Evolutionary conservation across 306 rosid genomes (phyloP), one percentile per base, ranked within the genome.

Genomic region (Quercus rubra): DNA sequence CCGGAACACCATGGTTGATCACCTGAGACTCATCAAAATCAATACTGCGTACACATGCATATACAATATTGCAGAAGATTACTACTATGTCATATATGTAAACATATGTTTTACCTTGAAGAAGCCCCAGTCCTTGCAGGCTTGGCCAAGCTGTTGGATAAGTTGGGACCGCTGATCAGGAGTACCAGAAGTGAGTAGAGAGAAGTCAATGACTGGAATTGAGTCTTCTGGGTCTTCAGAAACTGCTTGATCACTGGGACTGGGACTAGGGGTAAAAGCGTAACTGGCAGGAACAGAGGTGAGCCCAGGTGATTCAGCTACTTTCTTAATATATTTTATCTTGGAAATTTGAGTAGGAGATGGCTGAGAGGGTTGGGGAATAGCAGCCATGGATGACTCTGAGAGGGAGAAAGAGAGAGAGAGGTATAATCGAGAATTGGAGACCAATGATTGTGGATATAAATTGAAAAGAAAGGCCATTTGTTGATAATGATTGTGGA

Each of bases 91-190:
- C 52, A 46, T 1, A 5, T 5, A 5, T 11, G 54, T 12, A 49
- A 49, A 12, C 12, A 49, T 76, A 64, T 57, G 6, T 20, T n/a
- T 71, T 55, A 87, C 89, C 83, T 83, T 69, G 87, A 89, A 89
- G 78, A 83, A 83, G 25, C 89, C 90, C 90, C 92, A 89, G 5
- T 89, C 78, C 0, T 85, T 54, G 61, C 90, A 89, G 43, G 87
- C 89, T 23, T 77, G 68, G 81, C 58, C 81, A 2, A 89, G 88
- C 41, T 83, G 20, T 4, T 56, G 55, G n/a, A 89, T 46, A 1
- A 76, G 23, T 46, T 74, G 0, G 30, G 86, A 21, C 11, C 83
- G 90, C 54, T 73, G 75, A 2, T 41, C 85, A 67, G 87, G 85
- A 28, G 80, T 76, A 25, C 64, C 18, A 5, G 89, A 89, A 18